A percentile compares a stretch with the other conserved stretches of the same genome.
phyloP scores from a whole-genome alignment of 140 eudicot genomes.

The Flaveria floridana region DNA sequence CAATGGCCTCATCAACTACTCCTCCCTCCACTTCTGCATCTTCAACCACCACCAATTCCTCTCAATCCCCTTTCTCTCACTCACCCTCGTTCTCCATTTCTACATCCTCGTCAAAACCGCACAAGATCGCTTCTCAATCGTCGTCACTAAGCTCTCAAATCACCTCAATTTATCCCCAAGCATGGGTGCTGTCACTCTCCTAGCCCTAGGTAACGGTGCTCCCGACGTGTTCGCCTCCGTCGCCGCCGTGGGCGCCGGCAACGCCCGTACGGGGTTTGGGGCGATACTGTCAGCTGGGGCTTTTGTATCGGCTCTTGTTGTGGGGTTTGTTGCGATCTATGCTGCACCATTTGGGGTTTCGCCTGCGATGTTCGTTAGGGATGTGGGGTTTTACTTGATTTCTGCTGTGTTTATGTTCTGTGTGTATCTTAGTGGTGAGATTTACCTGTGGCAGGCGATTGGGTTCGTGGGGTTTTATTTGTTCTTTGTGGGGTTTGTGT shows the following conservation, averaged over 20 bases:
- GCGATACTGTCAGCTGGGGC: constrained; percentile 89
- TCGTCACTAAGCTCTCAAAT: constrained; percentile 61
- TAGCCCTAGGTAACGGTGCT: constrained; percentile 90
- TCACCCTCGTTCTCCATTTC: constrained; percentile 59
- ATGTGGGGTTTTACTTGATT: constrained; percentile 71
- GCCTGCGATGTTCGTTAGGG: constrained; percentile 73
- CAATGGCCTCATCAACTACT: constrained; percentile 62
- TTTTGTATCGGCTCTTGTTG: constrained; percentile 77
- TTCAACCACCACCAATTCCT: constrained; percentile 42
- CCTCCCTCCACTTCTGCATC: constrained; percentile 56
- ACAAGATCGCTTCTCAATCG: constrained; percentile 60
- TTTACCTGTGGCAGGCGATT: constrained; percentile 85
- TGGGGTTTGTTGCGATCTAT: constrained; percentile 81
- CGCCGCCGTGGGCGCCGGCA: constrained; percentile 77
- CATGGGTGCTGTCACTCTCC: constrained; percentile 82
- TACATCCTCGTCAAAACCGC: constrained; percentile 73
- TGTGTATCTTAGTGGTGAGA: constrained; percentile 87
- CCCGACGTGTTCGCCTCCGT: constrained; percentile 90
- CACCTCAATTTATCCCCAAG: constrained; percentile 54
- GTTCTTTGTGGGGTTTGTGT: constrained; percentile 89
- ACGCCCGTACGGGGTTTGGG: constrained; percentile 76
- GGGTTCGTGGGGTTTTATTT: constrained; percentile 89
- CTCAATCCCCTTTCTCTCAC: constrained; percentile 56
- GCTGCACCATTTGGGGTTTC: constrained; percentile 79
- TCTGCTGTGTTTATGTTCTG: constrained; percentile 70